Base-by-base conservation (phyloP, 495 filamentous ascomycete genomes). In the Penicillium canariense region DNA sequence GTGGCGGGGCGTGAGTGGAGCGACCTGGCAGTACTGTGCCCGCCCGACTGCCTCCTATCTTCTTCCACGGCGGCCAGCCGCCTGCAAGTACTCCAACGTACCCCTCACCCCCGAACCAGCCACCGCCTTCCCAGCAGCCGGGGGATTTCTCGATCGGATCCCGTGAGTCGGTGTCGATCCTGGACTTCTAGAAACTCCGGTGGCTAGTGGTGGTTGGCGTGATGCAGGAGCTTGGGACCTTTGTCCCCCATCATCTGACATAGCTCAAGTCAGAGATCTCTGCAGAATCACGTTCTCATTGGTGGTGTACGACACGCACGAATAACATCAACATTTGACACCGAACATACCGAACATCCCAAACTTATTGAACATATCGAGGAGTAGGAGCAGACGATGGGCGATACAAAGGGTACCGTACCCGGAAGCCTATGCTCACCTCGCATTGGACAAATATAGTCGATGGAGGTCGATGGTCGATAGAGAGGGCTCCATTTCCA, bases 71-170 rank as follows among this genome's bases (percentile, higher is more conserved):
- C 9, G 2, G 20, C 38, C 20, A 22, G 38, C 25, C 22, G 18
- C 38, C 3, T 25, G 20, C 25, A 46, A 30, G 43, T 46, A 46
- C 43, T 14, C 42, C 23, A 28, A 30, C 8, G 42, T 45, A 28
- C 39, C n/a, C 20, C 38, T 42, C 42, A 7, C 12, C 5, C 23
- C 15, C 36, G 14, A 11, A 46, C 7, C 15, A 30, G 43, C 28
- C 25, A 46, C 43, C 43, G 25, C 43, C 26, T 46, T 22, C 43
- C 43, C 25, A 1, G 8, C 9, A 30, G 43, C 43, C 43, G 43
- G 43, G 43, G 43, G 25, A 45, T 15, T 46, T 46, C 26, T 46
- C 43, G 43, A 46, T 46, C 43, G 20, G 43, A 46, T 42, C 38
- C 38, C 22, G 38, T 12, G 20, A 42, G 20, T 42, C 20, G 17